Evolutionary conservation across 495 filamentous ascomycete genomes (phyloP), one percentile per base, ranked within the genome.

Genomic region (Penicillium odoratum): DNA sequence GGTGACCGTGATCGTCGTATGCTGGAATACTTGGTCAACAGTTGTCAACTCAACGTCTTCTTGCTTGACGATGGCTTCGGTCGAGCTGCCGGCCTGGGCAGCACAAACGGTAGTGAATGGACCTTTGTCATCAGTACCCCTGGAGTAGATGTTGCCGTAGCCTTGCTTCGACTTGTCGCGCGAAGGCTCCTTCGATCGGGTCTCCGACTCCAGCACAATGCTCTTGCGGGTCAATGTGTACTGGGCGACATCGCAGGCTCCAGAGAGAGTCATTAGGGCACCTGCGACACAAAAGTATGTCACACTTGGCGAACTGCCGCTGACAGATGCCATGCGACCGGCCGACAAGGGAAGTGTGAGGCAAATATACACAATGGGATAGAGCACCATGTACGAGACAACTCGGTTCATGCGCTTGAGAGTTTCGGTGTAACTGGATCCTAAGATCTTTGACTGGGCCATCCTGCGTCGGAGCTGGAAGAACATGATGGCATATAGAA

Each of bases 181-280:
- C 11, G 48, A 57, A 42, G 58, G 28, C 10, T 60, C 58, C 34
- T 63, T 63, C 40, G 60, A 57, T 49, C 53, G 21, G 11, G 58
- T 57, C 60, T 73, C 69, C 6, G 65, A 61, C 30, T 68, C 58
- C 54, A 70, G 60, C 33, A 77, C 64, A 15, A 64, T 33, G 46
- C 56, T 69, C 10, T 59, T 55, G 11, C 87, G 74, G 3, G 86
- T 89, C 7, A 83, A 67, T 4, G 85, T 78, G 68, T 88, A 91
- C 8, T 89, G 69, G 7, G 88, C 62, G 8, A 83, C 83, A 62
- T 90, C 88, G 34, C 88, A 71, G 77, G 84, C 85, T 44, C 88
- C 88, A 66, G 85, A 88, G 50, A 76, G 81, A 4, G 84, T 81
- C 62, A 88, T 86, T 44, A 90, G 73, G 0, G 81, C 75, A 9